These are phyloP conservation scores for Mucor irregularis DNA, from an alignment of 371 early-diverging fungal species.

Conservation along the genomic window DNA sequence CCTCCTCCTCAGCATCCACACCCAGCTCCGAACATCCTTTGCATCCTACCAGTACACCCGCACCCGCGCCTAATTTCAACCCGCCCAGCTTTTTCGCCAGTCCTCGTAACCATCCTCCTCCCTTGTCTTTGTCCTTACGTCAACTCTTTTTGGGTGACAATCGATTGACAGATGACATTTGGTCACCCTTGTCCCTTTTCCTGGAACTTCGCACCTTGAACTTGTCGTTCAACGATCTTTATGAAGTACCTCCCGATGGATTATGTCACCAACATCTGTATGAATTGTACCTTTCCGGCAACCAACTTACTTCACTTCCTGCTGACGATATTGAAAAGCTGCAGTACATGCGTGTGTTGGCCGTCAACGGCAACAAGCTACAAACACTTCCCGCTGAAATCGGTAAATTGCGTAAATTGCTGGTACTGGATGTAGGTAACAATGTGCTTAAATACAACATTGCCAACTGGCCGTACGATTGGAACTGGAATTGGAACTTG, in stretches of 20 bases:
- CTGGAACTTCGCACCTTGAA: constrained; percentile 77
- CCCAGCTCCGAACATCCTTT: background rate
- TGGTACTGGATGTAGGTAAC: constrained; percentile 83
- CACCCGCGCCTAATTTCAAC: constrained; percentile 34
- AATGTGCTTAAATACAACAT: constrained; percentile 92
- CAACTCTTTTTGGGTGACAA: constrained; percentile 80
- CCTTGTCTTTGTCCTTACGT: constrained; percentile 63
- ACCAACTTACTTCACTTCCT: constrained; percentile 82
- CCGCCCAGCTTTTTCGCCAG: constrained; percentile 53
- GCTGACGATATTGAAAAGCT: constrained; percentile 84
- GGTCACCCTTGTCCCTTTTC: constrained; percentile 70
- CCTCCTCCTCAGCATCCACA: background rate
- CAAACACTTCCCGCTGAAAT: constrained; percentile 89
- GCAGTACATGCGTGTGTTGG: constrained; percentile 66
- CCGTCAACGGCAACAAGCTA: constrained; percentile 88
- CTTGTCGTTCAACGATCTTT: constrained; percentile 80
- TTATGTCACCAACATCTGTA: constrained; percentile 53
- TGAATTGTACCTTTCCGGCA: constrained; percentile 85
- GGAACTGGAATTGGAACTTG: constrained; percentile 96
- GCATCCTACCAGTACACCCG: background rate
- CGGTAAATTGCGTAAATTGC: constrained; percentile 73
- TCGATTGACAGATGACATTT: constrained; percentile 79
- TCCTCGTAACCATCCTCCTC: constrained; percentile 58
- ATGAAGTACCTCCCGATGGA: constrained; percentile 67
- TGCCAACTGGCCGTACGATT: constrained; percentile 93